These are phyloP conservation scores for Globisporangium lucens DNA, from an alignment of 352 stramenopile genomes.

Conservation along the genomic window DNA sequence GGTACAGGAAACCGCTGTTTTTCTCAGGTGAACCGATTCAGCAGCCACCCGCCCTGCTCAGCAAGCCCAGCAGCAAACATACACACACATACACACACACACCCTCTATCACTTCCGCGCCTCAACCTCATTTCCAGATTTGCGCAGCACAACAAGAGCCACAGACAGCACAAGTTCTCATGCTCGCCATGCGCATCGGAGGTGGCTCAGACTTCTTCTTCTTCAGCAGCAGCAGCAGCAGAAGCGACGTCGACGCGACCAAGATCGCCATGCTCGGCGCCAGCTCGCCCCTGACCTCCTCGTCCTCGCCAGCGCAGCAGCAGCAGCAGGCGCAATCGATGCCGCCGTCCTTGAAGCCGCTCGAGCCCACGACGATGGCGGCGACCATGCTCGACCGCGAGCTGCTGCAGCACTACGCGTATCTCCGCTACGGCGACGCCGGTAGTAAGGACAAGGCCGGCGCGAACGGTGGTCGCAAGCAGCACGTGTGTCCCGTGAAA, in stretches of 20 bases:
- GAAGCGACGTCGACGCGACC: conserved; percentile 1
- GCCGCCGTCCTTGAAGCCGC: not conserved
- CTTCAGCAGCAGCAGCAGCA: not conserved
- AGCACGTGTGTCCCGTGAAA: conserved; percentile 45
- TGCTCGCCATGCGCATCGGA: conserved; percentile 3
- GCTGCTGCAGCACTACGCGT: conserved; percentile 21
- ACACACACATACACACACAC: not conserved
- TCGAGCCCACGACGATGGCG: not conserved
- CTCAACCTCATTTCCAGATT: conserved; percentile 9
- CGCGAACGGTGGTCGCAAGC: conserved; percentile 23
- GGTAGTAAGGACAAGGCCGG: not conserved
- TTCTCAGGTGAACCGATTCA: conserved; percentile 16
- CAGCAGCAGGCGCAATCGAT: not conserved
- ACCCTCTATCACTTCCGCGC: not conserved
- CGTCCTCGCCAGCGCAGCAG: not conserved
- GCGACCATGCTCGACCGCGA: conserved; percentile 14
- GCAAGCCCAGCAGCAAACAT: not conserved
- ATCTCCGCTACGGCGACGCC: conserved; percentile 15
- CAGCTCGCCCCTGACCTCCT: not conserved
- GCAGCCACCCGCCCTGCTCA: not conserved
- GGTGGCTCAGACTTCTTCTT: not conserved
- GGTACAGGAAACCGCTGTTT: conserved; percentile 6
- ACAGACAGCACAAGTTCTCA: not conserved
- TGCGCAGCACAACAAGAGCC: not conserved
- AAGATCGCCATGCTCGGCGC: conserved; percentile 11